Percentiles rank a stretch among this genome's conserved stretches.
These are phyloP conservation scores for Inonotus hispidus DNA, from an alignment of 1,284 basidiomycete species.

Conservation along the genomic window DNA sequence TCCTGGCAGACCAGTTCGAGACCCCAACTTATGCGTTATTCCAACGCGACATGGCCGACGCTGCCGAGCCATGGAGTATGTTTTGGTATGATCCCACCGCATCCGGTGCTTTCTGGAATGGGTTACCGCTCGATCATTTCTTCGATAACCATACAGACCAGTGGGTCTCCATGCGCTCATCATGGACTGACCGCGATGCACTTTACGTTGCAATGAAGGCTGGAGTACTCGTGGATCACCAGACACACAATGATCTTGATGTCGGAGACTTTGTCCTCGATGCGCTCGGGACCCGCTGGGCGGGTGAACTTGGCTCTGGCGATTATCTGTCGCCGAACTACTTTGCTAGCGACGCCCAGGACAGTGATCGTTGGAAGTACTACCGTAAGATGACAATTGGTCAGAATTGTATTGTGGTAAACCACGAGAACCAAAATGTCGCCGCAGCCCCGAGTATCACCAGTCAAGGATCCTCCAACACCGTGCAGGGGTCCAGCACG, in stretches of 20 bases:
- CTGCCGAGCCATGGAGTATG: slow-evolving; percentile 89
- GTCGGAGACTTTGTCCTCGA: slow-evolving; percentile 94
- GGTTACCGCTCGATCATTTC: slow-evolving; percentile 74
- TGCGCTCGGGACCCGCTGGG: slow-evolving; percentile 92
- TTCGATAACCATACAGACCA: slow-evolving; percentile 68
- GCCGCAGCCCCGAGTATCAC: slow-evolving; percentile 55
- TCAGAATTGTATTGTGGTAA: slow-evolving; percentile 90
- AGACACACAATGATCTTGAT: slow-evolving; percentile 94
- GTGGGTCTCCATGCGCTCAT: slow-evolving; percentile 90
- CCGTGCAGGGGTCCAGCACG: slow-evolving; percentile 76
- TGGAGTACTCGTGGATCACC: slow-evolving; percentile 70
- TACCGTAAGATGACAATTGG: slow-evolving; percentile 97
- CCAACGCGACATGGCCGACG: slow-evolving; percentile 90
- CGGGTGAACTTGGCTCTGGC: slow-evolving; percentile 88
- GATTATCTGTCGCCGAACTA: slow-evolving; percentile 74
- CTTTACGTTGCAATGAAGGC: slow-evolving; percentile 88
- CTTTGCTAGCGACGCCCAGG: slow-evolving; percentile 67
- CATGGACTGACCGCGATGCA: slow-evolving; percentile 86
- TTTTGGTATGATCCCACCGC: slow-evolving; percentile 93
- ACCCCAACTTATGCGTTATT: slow-evolving; percentile 76
- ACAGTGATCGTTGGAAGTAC: slow-evolving; percentile 77
- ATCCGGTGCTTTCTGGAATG: slow-evolving; percentile 89
- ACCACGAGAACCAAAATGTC: slow-evolving; percentile 78
- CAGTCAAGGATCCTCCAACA: slow-evolving; percentile 54
- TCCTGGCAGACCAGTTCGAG: slow-evolving; percentile 66